These are phyloP conservation scores for Schrenkiella parvula DNA, from an alignment of 345 rosid species.

Conservation along the genomic window DNA sequence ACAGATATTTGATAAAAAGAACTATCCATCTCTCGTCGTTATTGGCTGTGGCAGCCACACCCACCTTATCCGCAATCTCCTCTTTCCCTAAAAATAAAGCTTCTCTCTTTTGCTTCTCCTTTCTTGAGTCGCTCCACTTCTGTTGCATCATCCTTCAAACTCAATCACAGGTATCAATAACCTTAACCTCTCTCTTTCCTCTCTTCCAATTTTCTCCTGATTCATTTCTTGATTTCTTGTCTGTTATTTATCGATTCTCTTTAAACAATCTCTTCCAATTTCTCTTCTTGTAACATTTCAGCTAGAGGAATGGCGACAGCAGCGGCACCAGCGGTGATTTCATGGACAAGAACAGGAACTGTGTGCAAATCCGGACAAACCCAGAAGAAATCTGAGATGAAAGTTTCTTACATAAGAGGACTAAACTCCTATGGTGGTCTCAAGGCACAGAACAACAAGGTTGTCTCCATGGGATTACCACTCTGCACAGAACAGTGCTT, in stretches of 20 bases:
- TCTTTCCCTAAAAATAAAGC: conserved; percentile 10
- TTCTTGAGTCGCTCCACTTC: conserved; percentile 17
- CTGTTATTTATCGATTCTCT: not conserved
- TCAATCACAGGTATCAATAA: conserved; percentile 16
- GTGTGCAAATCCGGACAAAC: conserved; percentile 17
- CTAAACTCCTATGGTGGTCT: conserved; percentile 41
- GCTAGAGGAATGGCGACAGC: conserved; percentile 37
- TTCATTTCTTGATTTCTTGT: not conserved
- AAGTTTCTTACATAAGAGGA: conserved; percentile 36
- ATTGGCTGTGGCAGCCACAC: conserved; percentile 33
- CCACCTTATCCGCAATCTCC: conserved; percentile 37
- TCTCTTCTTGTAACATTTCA: no score
- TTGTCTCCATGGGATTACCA: conserved; percentile 38
- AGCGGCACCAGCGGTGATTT: conserved; percentile 36
- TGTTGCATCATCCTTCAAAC: conserved; percentile 8
- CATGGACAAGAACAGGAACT: conserved; percentile 12
- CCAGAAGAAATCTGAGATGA: conserved; percentile 27
- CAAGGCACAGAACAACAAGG: conserved; percentile 42
- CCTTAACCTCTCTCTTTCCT: not conserved
- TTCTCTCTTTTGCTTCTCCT: not conserved
- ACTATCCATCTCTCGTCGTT: conserved; percentile 4
- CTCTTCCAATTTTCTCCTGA: not conserved
- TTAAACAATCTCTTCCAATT: not conserved
- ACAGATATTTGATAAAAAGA: conserved; percentile 6
- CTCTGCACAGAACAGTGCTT: conserved; percentile 39